Percentiles rank a stretch among this genome's conserved stretches.
Conservation (phyloP, 495 filamentous ascomycete species). For the Astrothelium subdiscretum region DNA sequence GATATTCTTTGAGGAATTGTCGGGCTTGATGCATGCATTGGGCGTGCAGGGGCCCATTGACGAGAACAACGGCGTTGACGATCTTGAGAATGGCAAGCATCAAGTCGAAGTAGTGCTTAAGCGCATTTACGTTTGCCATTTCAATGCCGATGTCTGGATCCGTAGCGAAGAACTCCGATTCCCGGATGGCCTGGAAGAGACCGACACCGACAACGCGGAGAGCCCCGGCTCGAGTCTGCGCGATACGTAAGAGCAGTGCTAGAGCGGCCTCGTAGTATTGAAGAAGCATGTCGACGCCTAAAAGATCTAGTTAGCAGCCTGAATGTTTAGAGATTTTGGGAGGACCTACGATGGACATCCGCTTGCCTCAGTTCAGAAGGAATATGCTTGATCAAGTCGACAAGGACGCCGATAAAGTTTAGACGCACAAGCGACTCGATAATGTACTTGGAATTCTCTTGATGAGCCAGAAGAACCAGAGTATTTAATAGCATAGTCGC, state of each 20-base stretch:
- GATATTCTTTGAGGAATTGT: constrained; percentile 65
- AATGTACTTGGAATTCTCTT: constrained; percentile 52
- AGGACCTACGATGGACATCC: constrained; percentile 37
- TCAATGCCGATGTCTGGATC: constrained; percentile 86
- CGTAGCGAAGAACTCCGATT: constrained; percentile 70
- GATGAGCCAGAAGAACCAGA: constrained; percentile 51
- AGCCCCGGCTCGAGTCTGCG: constrained; percentile 67
- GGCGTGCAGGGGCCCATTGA: constrained; percentile 69
- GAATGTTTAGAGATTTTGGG: neutral
- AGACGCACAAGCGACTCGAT: constrained; percentile 68
- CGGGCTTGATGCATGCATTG: constrained; percentile 60
- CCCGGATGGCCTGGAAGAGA: constrained; percentile 70
- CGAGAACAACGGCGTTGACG: constrained; percentile 65
- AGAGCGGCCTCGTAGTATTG: constrained; percentile 64
- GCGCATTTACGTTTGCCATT: constrained; percentile 55
- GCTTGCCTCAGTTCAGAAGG: constrained; percentile 50
- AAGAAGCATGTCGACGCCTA: constrained; percentile 22
- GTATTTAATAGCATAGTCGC: constrained; percentile 68
- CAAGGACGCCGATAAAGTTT: constrained; percentile 80
- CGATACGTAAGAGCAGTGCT: constrained; percentile 71
- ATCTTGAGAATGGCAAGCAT: constrained; percentile 72
- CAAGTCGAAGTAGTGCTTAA: constrained; percentile 72
- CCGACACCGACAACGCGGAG: constrained; percentile 73
- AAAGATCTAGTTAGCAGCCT: neutral
- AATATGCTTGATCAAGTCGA: constrained; percentile 68